phyloP scores from a whole-genome alignment of 331 rosid genomes.

The Phaseolus coccineus region DNA sequence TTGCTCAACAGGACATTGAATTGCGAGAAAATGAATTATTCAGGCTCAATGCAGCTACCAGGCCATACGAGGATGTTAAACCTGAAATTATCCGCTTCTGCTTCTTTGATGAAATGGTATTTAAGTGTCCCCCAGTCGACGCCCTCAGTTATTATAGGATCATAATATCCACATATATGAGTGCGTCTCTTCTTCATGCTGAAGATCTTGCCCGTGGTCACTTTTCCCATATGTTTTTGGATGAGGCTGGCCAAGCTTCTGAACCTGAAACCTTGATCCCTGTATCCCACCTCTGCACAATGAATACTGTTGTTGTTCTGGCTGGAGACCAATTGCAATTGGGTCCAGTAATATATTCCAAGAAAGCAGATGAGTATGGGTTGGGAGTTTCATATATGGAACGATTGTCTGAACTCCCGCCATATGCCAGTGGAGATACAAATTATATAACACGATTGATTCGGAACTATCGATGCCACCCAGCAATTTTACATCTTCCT shows the following conservation, averaged over 20 bases:
- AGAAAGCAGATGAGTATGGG: constrained; percentile 63
- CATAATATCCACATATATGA: constrained; percentile 81
- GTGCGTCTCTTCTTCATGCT: constrained; percentile 70
- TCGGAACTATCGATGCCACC: constrained; percentile 87
- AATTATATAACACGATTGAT: constrained; percentile 73
- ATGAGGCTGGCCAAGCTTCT: constrained; percentile 99
- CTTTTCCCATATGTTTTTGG: constrained; percentile 92
- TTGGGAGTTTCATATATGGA: constrained; percentile 83
- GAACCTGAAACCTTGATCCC: constrained; percentile 94
- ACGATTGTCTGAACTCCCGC: constrained; percentile 64
- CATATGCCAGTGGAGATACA: constrained; percentile 61
- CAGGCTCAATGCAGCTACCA: constrained; percentile 91
- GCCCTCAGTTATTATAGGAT: constrained; percentile 67
- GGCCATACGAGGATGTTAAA: constrained; percentile 73
- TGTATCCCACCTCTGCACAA: constrained; percentile 65
- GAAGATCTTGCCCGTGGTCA: constrained; percentile 80
- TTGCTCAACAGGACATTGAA: constrained; percentile 53
- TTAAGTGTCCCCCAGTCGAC: constrained; percentile 69
- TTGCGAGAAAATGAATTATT: constrained; percentile 68
- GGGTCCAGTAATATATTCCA: constrained; percentile 90
- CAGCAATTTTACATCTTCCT: constrained; percentile 83
- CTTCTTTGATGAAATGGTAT: constrained; percentile 68
- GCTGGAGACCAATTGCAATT: constrained; percentile 97
- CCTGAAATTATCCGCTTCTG: constrained; percentile 70
- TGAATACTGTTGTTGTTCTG: constrained; percentile 81